Evolutionary conservation across 2,329 filamentous ascomycete genomes (phyloP), one percentile per base, ranked within the genome.

Genomic region (Sporothrix humicola): DNA sequence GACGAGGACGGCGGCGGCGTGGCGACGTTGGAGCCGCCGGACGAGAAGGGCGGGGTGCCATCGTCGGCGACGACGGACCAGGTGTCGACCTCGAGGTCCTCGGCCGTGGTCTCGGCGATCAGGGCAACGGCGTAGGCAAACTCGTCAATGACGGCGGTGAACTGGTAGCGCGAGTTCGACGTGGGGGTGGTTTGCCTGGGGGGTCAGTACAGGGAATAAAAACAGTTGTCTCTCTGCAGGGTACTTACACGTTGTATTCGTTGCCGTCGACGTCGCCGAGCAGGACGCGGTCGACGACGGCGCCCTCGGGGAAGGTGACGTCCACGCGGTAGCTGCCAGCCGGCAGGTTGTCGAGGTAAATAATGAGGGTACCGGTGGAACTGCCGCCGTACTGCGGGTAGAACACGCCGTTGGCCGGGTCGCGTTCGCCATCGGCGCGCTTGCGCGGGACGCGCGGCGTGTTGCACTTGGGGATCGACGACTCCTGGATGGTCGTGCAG

Each of bases 381-480:
- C 13, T 44, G 17, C 20, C 44, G 2, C 31, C 17, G 8, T 63
- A 17, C 31, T 37, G 31, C 31, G 31, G 31, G 37, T 63, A 63
- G 23, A 63, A 63, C 0, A 63, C 59, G 5, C 59, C 59, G 13
- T 63, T 23, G 37, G 59, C 20, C 37, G 59, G 4, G 4, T n/a
- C 17, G 2, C 37, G 15, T 10, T 13, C 59, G 17, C 3, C 9
- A 13, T 44, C 37, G 13, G 17, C 15, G 9, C 59, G 59, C 26
- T 12, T 44, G 17, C n/a, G 31, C 31, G 52, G 31, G 31, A 37
- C 31, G 31, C 31, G 44, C 17, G 12, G 12, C 37, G 44, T 63
- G 37, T 44, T 63, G 59, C 59, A 63, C n/a, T n/a, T n/a, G 8
- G 59, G 59, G 59, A 63, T 63, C 2, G 59, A 46, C 8, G n/a